Base-by-base conservation (phyloP, 257 asterid species). In the Plectranthus barbatus region DNA sequence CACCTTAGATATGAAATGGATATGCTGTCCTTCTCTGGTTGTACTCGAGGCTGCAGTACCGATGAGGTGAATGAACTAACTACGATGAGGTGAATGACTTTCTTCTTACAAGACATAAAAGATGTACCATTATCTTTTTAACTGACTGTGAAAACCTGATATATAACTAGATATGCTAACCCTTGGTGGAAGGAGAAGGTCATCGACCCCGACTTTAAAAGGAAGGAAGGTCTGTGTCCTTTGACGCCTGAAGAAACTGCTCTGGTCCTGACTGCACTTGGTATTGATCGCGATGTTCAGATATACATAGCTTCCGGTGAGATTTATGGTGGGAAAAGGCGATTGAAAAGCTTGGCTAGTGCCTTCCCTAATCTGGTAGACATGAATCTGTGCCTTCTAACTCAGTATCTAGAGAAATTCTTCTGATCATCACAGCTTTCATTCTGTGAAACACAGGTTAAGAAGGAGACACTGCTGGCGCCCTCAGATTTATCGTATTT, bases 1-100 rank as follows among this genome's bases (percentile, higher is more conserved):
- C 86, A 78, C 70, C 81, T 81, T 36, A 78, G 86, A 73, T 81
- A 81, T 34, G 86, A 81, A 78, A 81, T 81, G 86, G 86, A 81
- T 55, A 81, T 78, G 86, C 39, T 81, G 79, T 77, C 86, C 7
- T 81, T 81, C 45, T 72, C 86, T 7, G 86, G 86, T 31, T 81
- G 86, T 62, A 78, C 76, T 49, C 73, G 8, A 67, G 86, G 86
- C 67, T 78, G 83, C 84, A 75, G 70, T 21, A 44, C 63, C 6
- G 59, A 71, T 13, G 86, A 81, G 56, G 74, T 75, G 34, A 70
- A 75, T 56, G 81, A 75, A 64, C 68, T 81, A 36, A 77, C 86
- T 39, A 55, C 50, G 21, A 77, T 78, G 86, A 78, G 86, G 86
- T 81, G 75, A 56, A 21, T 48, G 5, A 41, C 26, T 21, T 60